phyloP scores from a whole-genome alignment of 2,329 filamentous ascomycete genomes.

The Botryotinia globosa region DNA sequence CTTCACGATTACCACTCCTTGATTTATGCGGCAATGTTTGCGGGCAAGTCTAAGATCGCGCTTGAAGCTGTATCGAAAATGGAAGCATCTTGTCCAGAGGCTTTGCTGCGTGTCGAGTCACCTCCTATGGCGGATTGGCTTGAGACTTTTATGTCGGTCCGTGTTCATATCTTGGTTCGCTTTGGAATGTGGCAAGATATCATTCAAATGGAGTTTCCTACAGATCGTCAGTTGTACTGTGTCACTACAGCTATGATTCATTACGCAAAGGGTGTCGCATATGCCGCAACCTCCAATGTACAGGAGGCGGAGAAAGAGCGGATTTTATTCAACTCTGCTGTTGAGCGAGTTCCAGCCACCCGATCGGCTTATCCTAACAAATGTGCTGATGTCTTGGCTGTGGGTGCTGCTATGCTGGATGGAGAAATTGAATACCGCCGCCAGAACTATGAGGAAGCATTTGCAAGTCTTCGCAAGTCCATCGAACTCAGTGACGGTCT shows the following conservation, averaged over 20 bases:
- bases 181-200: constrained; percentile 73
- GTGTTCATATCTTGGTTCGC: constrained; percentile 66
- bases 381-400: constrained; percentile 58
- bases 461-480: constrained; percentile 54
- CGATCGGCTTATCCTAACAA: constrained; percentile 69
- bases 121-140: constrained; percentile 79
- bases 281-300: constrained; percentile 56
- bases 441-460: constrained; percentile 57
- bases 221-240: constrained; percentile 61
- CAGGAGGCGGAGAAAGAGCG: constrained; percentile 53
- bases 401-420: constrained; percentile 64
- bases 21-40: constrained; percentile 76
- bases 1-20: constrained; percentile 73
- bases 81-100: constrained; percentile 61
- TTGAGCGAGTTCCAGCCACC: constrained; percentile 51
- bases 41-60: constrained; percentile 61
- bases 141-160: constrained; percentile 66
- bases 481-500: constrained; percentile 60
- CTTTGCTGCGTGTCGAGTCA: constrained; percentile 59
- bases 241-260: constrained; percentile 65
- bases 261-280: constrained; percentile 67
- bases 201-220: constrained; percentile 53
- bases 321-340: constrained; percentile 50
- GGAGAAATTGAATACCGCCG: constrained; percentile 72
- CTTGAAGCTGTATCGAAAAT: constrained; percentile 58